Percentiles rank a stretch among this genome's conserved stretches.
Evolutionary conservation across 2,329 filamentous ascomycete genomes (phyloP).

Genomic region (Rhynchosporium agropyri): DNA sequence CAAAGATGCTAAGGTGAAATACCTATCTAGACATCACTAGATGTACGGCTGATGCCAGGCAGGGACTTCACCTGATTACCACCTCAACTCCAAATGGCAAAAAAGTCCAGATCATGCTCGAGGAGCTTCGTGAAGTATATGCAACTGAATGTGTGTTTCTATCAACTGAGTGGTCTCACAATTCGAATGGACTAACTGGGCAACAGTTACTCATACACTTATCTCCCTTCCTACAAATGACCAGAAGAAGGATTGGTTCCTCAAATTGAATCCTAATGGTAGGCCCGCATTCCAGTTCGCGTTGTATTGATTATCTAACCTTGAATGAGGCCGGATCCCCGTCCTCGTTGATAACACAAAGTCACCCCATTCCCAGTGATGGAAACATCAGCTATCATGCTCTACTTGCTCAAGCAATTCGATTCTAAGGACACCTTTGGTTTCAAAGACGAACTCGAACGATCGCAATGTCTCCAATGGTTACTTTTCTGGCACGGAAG

Average conservation of each 20-base stretch:
- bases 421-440: slow-evolving; percentile 54
- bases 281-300: slow-evolving; percentile 4
- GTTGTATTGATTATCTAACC: slow-evolving; percentile 24
- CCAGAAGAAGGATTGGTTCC: slow-evolving; percentile 48
- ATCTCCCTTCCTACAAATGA: slow-evolving; percentile 38
- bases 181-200: not conserved
- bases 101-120: slow-evolving; percentile 56
- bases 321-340: slow-evolving; percentile 47
- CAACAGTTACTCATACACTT: slow-evolving; percentile 22
- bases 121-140: slow-evolving; percentile 55
- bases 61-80: slow-evolving; percentile 55
- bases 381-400: slow-evolving; percentile 55
- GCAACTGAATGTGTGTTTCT: slow-evolving; percentile 52
- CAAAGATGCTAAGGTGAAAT: slow-evolving; percentile 30
- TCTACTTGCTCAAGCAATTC: slow-evolving; percentile 53
- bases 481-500: slow-evolving; percentile 57
- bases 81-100: slow-evolving; percentile 54
- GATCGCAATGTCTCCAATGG: slow-evolving; percentile 54
- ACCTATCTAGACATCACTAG: not conserved
- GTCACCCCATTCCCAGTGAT: slow-evolving; percentile 53
- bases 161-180: slow-evolving; percentile 26
- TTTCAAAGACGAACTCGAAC: slow-evolving; percentile 55
- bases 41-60: slow-evolving; percentile 4
- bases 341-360: slow-evolving; percentile 54
- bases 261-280: slow-evolving; percentile 51